These are phyloP conservation scores for Solanum hybrid DNA, from an alignment of 305 asterid species.

Conservation along the genomic window DNA sequence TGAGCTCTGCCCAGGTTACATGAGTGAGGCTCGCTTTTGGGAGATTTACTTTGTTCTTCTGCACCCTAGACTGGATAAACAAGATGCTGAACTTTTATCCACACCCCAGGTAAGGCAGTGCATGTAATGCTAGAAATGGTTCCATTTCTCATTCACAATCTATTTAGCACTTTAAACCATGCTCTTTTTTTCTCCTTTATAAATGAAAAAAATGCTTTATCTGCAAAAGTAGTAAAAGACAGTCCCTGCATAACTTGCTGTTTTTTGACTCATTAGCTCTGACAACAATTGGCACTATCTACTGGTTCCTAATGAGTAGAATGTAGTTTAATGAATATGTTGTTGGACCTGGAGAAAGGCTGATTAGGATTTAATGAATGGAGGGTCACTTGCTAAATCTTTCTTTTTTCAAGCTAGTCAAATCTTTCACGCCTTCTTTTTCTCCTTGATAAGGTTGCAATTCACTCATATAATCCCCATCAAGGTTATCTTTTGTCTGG, in stretches of 20 bases:
- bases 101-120: slow-evolving; percentile 61
- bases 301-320: background rate
- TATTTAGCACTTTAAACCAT: background rate
- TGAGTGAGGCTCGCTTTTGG: slow-evolving; percentile 90
- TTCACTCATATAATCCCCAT: background rate
- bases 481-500: background rate
- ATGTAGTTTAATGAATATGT: background rate
- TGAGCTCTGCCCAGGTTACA: slow-evolving; percentile 88
- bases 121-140: background rate
- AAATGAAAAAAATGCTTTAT: background rate
- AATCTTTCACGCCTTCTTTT: background rate
- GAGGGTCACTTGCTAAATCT: background rate
- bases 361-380: background rate
- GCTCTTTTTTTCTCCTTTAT: background rate
- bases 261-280: background rate
- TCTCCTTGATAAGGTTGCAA: background rate
- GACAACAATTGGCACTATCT: background rate
- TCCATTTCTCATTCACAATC: background rate
- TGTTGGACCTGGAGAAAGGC: background rate
- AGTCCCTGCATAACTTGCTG: background rate
- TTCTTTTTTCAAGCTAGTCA: background rate
- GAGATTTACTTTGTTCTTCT: slow-evolving; percentile 88
- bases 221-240: background rate
- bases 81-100: slow-evolving; percentile 61
- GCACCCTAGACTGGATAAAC: slow-evolving; percentile 62